phyloP scores from a whole-genome alignment of 208 protist species.

The Trypanosomatidae sp. region DNA sequence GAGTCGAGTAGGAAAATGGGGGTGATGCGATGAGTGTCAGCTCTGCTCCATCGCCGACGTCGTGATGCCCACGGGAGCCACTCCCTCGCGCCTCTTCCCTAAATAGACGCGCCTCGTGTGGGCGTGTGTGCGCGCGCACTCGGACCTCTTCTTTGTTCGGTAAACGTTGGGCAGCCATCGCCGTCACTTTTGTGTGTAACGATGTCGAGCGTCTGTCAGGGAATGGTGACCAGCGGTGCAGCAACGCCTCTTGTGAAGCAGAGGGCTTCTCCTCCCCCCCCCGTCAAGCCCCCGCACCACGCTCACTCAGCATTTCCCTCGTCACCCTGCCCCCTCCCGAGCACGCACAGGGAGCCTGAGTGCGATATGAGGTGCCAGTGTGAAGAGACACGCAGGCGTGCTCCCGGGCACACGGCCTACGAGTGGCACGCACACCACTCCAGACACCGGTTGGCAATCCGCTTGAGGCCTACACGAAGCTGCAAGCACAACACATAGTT shows the following conservation, averaged over 20 bases:
- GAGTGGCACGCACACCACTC: conserved; percentile 43
- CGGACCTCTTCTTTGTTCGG: not conserved
- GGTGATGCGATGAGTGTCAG: not conserved
- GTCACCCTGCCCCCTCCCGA: not conserved
- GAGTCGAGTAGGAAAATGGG: not conserved
- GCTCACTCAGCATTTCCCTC: not conserved
- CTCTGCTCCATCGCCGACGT: not conserved
- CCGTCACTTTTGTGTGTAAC: not conserved
- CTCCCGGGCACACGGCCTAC: not conserved
- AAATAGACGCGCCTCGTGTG: not conserved
- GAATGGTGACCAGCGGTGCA: not conserved
- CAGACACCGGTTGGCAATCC: conserved; percentile 53
- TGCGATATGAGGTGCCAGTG: not conserved
- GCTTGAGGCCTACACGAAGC: conserved; percentile 76
- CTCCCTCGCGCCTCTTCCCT: conserved; percentile 1
- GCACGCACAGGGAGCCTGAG: not conserved
- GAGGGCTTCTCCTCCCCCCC: not conserved
- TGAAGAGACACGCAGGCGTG: not conserved
- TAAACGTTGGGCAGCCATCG: not conserved
- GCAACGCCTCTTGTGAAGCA: no score
- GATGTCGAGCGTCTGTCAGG: not conserved
- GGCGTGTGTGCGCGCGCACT: not conserved
- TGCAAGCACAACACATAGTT: conserved; percentile 56
- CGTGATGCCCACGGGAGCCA: not conserved
- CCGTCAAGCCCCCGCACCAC: not conserved